Evolutionary conservation across 2,329 filamentous ascomycete genomes (phyloP).

Genomic region (Massarina eburnea): DNA sequence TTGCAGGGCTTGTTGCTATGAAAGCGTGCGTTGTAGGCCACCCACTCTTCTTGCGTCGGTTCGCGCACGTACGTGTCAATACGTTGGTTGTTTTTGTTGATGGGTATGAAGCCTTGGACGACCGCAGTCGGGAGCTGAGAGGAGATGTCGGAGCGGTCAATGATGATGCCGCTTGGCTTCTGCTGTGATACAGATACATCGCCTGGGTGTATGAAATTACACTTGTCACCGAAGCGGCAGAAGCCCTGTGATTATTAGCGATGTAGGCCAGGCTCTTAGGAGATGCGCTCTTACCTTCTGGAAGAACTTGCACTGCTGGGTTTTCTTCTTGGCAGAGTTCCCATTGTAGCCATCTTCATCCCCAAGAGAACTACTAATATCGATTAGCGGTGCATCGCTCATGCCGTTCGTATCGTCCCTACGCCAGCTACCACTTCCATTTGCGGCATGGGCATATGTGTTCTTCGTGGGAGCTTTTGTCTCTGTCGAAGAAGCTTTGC

Average conservation of each 20-base stretch:
- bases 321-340: not conserved
- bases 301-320: conserved; percentile 25
- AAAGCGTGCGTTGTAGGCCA: conserved; percentile 41
- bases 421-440: conserved; percentile 17
- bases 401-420: not conserved
- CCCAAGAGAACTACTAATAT: not conserved
- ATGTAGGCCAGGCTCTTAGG: too few relatives aligned
- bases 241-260: conserved; percentile 13
- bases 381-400: conserved; percentile 1
- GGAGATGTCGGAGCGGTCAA: conserved; percentile 15
- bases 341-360: not conserved
- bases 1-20: conserved; percentile 52
- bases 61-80: conserved; percentile 48
- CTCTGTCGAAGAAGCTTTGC: not conserved
- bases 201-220: conserved; percentile 20
- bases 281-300: conserved; percentile 17
- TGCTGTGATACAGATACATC: not conserved
- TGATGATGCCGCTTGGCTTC: not conserved
- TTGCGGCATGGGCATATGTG: conserved; percentile 20
- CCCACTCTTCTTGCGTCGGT: conserved; percentile 42
- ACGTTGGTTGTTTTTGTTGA: conserved; percentile 52
- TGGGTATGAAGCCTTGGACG: conserved; percentile 40
- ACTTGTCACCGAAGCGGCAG: conserved; percentile 26
- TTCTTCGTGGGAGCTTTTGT: conserved; percentile 1
- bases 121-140: conserved; percentile 15